These are phyloP conservation scores for Daedalea quercina DNA, from an alignment of 768 basidiomycete genomes.

Conservation along the genomic window DNA sequence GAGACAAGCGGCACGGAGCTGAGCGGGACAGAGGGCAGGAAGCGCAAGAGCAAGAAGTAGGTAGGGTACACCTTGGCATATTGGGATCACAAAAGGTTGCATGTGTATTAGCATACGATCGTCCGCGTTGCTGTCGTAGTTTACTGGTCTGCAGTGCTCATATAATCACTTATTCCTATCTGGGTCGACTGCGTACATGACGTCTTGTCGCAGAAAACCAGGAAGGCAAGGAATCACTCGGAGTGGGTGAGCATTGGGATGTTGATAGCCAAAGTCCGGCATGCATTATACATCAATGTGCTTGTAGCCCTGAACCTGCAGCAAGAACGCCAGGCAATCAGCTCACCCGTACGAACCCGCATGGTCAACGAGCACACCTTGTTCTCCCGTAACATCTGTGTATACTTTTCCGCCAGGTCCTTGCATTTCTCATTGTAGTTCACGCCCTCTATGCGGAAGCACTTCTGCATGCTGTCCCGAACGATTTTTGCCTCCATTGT, in stretches of 20 bases:
- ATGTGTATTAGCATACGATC: neutral
- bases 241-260: no score
- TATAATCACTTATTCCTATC: neutral
- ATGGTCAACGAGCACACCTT: conserved; percentile 52
- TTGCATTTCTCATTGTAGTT: conserved; percentile 89
- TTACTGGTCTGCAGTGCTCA: neutral
- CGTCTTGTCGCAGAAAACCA: no score
- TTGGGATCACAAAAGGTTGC: neutral
- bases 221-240: conserved; percentile 48
- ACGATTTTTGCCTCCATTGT: conserved; percentile 92
- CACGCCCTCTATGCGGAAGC: conserved; percentile 85
- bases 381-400: conserved; percentile 70
- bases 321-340: neutral
- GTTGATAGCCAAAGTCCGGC: neutral
- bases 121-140: neutral
- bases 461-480: conserved; percentile 82
- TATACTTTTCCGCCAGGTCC: conserved; percentile 79
- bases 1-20: conserved; percentile 45
- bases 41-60: conserved; percentile 47
- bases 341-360: neutral
- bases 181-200: no score
- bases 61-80: neutral
- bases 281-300: conserved; percentile 48
- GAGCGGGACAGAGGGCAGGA: conserved; percentile 40
- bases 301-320: conserved; percentile 84